Base-by-base conservation (phyloP, 225 moss, liverwort and hornwort genomes). In the Pleurozium schreberi region DNA sequence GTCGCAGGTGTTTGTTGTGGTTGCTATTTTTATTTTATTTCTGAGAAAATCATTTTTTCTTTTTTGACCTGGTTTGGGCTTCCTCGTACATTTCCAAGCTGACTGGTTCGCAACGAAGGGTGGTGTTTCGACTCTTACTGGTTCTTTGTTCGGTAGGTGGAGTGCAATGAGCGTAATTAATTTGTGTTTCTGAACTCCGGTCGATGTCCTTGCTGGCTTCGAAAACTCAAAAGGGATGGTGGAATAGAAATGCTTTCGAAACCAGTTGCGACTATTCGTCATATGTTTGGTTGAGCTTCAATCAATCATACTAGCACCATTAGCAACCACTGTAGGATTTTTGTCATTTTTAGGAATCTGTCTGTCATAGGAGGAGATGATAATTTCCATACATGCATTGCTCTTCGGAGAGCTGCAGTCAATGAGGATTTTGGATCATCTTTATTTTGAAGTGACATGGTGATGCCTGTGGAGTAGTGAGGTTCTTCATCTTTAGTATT, bases 151-250 rank as follows among this genome's bases (percentile, higher is more conserved):
- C 26, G 40, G 68, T 40, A 66, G 49, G n/a, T 79, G 68, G 75
- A 84, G 80, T 63, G 62, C 82, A 89, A 89, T 87, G 89, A 63
- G 67, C 58, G 75, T 45, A 71, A 55, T 76, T 81, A 90, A 92
- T 89, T 89, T 81, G 63, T 57, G 81, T 55, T 89, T 90, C 19
- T 70, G 73, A 77, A 65, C 52, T 43, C 11, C 26, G 50, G 40
- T 65, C 45, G 47, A 57, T 40, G 45, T 53, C 40, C 43, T n/a
- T 50, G 25, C 67, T 69, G 52, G 20, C 55, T 85, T 73, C 63
- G 31, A 49, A 61, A 75, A n/a, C 74, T 64, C 57, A 30, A 87
- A n/a, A 49, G 59, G 67, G 61, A 47, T 57, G 45, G 50, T 80
- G 62, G 77, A 83, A 45, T 19, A 47, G 31, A 65, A 21, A 42